Evolutionary conservation across 2,329 filamentous ascomycete genomes (phyloP).

Genomic region (Sclerotinia spermophila): DNA sequence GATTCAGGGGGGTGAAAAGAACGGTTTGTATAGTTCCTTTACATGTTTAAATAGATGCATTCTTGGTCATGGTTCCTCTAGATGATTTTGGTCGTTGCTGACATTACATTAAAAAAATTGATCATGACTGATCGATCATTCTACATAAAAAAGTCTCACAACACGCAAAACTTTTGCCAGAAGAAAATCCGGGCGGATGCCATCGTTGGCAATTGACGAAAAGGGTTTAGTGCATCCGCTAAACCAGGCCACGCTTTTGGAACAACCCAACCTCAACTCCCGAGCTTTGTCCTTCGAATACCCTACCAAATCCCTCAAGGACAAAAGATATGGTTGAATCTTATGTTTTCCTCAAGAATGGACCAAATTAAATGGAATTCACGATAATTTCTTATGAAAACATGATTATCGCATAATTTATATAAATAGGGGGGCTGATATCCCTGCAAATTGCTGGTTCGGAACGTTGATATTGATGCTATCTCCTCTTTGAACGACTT

Average conservation of each 20-base stretch:
- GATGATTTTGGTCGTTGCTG: neutral
- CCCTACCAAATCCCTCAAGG: slow-evolving; percentile 6
- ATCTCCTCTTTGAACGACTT: neutral
- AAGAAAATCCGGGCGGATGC: slow-evolving; percentile 14
- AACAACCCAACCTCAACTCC: slow-evolving; percentile 11
- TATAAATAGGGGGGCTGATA: neutral
- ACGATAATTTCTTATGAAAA: neutral
- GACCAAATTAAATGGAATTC: neutral
- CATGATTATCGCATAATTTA: neutral
- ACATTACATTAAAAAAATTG: neutral
- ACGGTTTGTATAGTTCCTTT: neutral
- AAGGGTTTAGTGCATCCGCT: slow-evolving; percentile 15
- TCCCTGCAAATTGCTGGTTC: neutral
- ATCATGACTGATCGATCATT: neutral
- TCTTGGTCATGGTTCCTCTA: no score
- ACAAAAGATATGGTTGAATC: neutral
- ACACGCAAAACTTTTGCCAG: slow-evolving; percentile 12
- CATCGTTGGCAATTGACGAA: slow-evolving; percentile 15
- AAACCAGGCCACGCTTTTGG: slow-evolving; percentile 15
- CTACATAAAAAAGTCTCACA: neutral
- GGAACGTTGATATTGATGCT: neutral
- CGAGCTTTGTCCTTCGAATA: slow-evolving; percentile 8
- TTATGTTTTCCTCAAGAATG: neutral
- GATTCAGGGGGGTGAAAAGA: slow-evolving; percentile 16
- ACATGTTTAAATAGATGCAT: neutral